Base-by-base conservation (phyloP, 164 flowering plant genomes). In the Magnolia kwangsiensis region DNA sequence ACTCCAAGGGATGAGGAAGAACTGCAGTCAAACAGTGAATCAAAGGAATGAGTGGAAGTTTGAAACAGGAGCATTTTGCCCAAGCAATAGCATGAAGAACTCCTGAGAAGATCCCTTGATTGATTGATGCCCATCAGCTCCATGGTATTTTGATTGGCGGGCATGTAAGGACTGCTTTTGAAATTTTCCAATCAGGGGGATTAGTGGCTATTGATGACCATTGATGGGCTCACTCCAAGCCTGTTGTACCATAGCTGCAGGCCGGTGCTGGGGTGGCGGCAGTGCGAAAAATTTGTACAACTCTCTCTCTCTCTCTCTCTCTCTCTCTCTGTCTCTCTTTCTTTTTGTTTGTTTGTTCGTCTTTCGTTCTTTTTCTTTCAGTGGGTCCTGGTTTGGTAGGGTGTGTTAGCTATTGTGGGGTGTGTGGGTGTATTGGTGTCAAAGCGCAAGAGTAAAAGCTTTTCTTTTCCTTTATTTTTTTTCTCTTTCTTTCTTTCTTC, bases 1-100 rank as follows among this genome's bases (percentile, higher is more conserved):
- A 10, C 37, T 3, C 21, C 5, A 5, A 70, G 69, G 73, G 58
- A 18, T 74, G 37, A 76, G 65, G 74, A 77, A 7, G 75, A 67
- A 2, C 24, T 10, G 31, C 67, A 51, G 7, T 20, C 21, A 16
- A 59, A 9, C 50, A 29, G 51, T 11, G 75, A 77, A 77, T 50
- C 18, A 31, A 72, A 77, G 31, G 71, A 65, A 7, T 67, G 72
- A 77, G 51, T 19, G 10, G 13, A 31, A 27, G 50, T 37, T 63
- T 67, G 20, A 51, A 13, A 49, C 4, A 11, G 18, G 6, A 24
- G 37, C 74, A 4, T 72, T 55, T 72, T 50, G 49, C 74, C 19
- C 2, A 2, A 1, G 74, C 61, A 51, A 50, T 64, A 51, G 45
- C 51, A 4, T 8, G 20, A 24, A 21, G n/a, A 21, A 13, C 23